Evolutionary conservation across 1,139 yeast species (phyloP), one percentile per base, ranked within the genome.

Genomic region (Yamadazyma diospyri): DNA sequence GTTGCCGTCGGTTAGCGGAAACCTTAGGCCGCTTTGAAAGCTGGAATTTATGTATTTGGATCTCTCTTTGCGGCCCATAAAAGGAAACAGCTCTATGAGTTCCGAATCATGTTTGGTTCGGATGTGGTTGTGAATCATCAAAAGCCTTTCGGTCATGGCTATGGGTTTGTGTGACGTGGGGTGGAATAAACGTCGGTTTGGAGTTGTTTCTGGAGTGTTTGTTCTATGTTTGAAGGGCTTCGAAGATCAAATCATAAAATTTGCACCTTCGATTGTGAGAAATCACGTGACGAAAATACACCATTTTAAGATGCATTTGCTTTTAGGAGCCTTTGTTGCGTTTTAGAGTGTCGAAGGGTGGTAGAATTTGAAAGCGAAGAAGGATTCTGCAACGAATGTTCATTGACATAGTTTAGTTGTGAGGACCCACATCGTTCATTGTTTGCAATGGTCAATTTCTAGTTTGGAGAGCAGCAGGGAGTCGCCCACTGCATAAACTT

Each of bases 51-150:
- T 4, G 23, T 36, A 36, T 11, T 27, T 29, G 16, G 25, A 6
- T 16, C 39, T 29, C 22, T 36, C 34, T 18, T 26, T 25, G 6
- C 10, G 24, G 15, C 23, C 16, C 34, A 36, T 30, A 19, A 32
- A 33, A 10, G 39, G 39, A 16, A 24, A 36, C 35, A 32, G 36
- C 2, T 33, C 34, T 6, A 33, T 27, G 23, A 16, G 33, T 27
- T 33, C 39, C 5, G 36, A 23, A 13, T 29, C 34, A 6, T 32
- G 18, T 20, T 27, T 25, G 2, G 27, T 17, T 21, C 36, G 27
- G 3, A 33, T 22, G 30, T 36, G 39, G 16, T 34, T 27, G 15
- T 33, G 32, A 5, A 36, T 36, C 39, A 36, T 33, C 7, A 21
- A 18, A 19, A 36, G 30, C 24, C 39, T 26, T 16, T 36, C 39